phyloP scores from a whole-genome alignment of 1,284 basidiomycete genomes.

The Mycosarcoma maydis region DNA sequence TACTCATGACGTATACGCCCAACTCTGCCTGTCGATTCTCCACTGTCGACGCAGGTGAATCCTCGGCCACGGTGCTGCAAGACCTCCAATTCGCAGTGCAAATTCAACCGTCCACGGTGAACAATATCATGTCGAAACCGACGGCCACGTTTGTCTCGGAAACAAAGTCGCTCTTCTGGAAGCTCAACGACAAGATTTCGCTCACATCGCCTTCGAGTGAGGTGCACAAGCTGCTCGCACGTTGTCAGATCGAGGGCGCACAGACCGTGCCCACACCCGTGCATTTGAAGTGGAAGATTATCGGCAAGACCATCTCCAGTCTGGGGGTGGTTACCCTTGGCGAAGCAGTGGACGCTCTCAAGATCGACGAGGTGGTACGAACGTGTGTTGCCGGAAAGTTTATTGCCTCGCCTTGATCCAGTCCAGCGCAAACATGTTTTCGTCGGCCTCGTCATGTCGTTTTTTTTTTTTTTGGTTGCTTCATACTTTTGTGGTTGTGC shows the following conservation, averaged over 20 bases:
- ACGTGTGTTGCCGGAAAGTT: slow-evolving; percentile 39
- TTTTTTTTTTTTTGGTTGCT: background rate
- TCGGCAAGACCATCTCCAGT: slow-evolving; percentile 63
- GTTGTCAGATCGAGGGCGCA: slow-evolving; percentile 67
- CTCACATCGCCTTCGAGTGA: slow-evolving; percentile 15
- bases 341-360: background rate
- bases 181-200: slow-evolving; percentile 62
- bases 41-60: background rate
- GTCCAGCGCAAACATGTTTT: background rate
- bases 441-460: background rate
- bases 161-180: slow-evolving; percentile 68
- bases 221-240: slow-evolving; percentile 70
- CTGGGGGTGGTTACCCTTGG: slow-evolving; percentile 8
- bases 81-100: slow-evolving; percentile 68
- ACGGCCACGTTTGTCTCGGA: slow-evolving; percentile 68
- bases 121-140: slow-evolving; percentile 71
- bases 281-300: slow-evolving; percentile 68
- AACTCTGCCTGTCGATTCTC: slow-evolving; percentile 49
- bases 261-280: slow-evolving; percentile 65
- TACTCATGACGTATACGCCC: slow-evolving; percentile 69
- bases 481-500: too few relatives aligned
- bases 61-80: slow-evolving; percentile 12
- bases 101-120: slow-evolving; percentile 67
- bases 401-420: slow-evolving; percentile 44
- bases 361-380: slow-evolving; percentile 34